Percentiles rank a stretch among this genome's conserved stretches.
Evolutionary conservation across 2,329 filamentous ascomycete species (phyloP).

Genomic region (Stagonosporopsis tanaceti): DNA sequence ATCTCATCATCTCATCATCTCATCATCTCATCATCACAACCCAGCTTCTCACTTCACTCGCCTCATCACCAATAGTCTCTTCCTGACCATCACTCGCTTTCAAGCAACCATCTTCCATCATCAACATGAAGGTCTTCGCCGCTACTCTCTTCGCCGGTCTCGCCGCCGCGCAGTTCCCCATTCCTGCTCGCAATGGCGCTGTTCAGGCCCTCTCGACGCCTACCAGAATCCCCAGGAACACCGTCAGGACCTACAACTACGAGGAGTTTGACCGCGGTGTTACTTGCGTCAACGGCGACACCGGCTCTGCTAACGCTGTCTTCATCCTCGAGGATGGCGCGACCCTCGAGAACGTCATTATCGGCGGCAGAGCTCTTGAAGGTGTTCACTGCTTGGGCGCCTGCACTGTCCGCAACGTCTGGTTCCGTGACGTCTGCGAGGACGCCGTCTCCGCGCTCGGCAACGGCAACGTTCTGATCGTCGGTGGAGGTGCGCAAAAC

Average conservation of each 20-base stretch:
- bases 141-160: slow-evolving; percentile 1
- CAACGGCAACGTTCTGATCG: slow-evolving; percentile 40
- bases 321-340: slow-evolving; percentile 60
- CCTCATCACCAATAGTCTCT: background rate
- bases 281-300: background rate
- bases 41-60: background rate
- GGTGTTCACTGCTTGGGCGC: slow-evolving; percentile 59
- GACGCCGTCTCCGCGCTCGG: slow-evolving; percentile 24
- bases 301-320: slow-evolving; percentile 50
- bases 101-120: background rate
- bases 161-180: background rate
- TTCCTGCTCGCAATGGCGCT: background rate
- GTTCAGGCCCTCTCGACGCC: background rate
- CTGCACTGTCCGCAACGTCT: slow-evolving; percentile 50
- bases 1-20: too few relatives aligned
- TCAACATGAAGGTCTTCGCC: slow-evolving; percentile 1
- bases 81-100: background rate
- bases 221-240: slow-evolving; percentile 39
- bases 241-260: slow-evolving; percentile 21
- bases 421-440: slow-evolving; percentile 33
- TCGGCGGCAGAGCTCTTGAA: slow-evolving; percentile 50
- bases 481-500: slow-evolving; percentile 38
- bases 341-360: slow-evolving; percentile 47
- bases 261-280: slow-evolving; percentile 10
- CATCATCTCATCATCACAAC: slow-evolving; percentile 1